Conservation (phyloP, 2,329 filamentous ascomycete genomes). For the Metarhizium album region DNA sequence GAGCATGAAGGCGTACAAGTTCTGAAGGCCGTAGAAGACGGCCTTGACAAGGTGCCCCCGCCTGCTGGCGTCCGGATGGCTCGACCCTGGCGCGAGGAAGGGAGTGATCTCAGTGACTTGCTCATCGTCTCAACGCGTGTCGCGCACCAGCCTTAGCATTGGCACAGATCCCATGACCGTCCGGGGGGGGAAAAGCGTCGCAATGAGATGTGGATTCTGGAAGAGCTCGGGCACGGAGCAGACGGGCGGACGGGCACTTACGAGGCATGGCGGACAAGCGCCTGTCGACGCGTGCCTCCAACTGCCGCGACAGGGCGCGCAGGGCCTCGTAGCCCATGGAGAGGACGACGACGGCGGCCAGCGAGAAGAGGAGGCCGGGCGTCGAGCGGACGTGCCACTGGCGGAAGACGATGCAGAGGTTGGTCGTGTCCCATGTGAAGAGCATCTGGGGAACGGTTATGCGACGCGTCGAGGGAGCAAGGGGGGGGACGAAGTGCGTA, state of each 20-base stretch:
- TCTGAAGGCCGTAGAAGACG: constrained; percentile 78
- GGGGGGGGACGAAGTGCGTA: constrained; percentile 23
- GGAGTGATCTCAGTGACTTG: constrained; percentile 51
- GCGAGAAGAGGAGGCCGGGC: constrained; percentile 65
- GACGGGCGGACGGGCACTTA: constrained; percentile 28
- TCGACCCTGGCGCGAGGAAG: constrained; percentile 63
- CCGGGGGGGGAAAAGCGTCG: constrained; percentile 2
- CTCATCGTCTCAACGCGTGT: constrained; percentile 22
- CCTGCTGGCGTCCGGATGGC: constrained; percentile 48
- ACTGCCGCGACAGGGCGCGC: constrained; percentile 63
- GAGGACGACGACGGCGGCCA: constrained; percentile 70
- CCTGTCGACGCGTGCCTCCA: constrained; percentile 50
- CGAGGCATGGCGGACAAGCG: constrained; percentile 39
- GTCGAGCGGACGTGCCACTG: constrained; percentile 78
- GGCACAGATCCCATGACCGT: constrained; percentile 11
- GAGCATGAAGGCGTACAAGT: constrained; percentile 98
- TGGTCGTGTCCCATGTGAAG: constrained; percentile 88
- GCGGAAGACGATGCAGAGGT: constrained; percentile 93
- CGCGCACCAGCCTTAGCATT: constrained; percentile 20
- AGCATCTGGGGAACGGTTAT: constrained; percentile 62
- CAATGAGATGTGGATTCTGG: constrained; percentile 1
- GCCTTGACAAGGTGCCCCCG: constrained; percentile 71
- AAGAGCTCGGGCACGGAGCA: background rate
- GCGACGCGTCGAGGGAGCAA: background rate
- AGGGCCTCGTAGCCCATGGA: constrained; percentile 90